These are phyloP conservation scores for Thermothelomyces thermophilus DNA, from an alignment of 2,329 filamentous ascomycete species.

Conservation along the genomic window DNA sequence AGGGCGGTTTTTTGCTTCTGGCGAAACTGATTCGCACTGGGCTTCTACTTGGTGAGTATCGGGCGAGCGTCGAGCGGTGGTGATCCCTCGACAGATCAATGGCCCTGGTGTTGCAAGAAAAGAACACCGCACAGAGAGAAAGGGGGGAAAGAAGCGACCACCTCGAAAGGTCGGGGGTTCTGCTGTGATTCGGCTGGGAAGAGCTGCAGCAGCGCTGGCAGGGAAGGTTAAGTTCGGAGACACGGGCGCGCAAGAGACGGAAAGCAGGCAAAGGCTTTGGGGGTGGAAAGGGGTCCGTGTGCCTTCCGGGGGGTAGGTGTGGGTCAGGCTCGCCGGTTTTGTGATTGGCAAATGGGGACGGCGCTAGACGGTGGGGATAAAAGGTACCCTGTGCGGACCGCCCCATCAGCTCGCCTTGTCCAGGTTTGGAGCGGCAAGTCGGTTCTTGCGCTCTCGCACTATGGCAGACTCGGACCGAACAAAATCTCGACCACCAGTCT, in stretches of 20 bases:
- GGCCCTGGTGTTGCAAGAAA: conserved; percentile 3
- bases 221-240: conserved; percentile 13
- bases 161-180: background rate
- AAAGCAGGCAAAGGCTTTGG: conserved; percentile 14
- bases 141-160: background rate
- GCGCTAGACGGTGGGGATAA: conserved; percentile 7
- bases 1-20: background rate
- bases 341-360: conserved; percentile 21
- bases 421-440: conserved; percentile 5
- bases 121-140: conserved; percentile 2
- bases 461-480: conserved; percentile 1
- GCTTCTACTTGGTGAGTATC: background rate
- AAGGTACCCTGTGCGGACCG: conserved; percentile 12
- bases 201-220: conserved; percentile 6
- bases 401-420: conserved; percentile 10
- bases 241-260: conserved; percentile 6
- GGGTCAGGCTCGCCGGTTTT: conserved; percentile 9
- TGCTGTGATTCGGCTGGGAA: conserved; percentile 8
- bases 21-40: background rate
- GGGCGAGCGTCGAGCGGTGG: conserved; percentile 3
- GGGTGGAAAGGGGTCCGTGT: conserved; percentile 22
- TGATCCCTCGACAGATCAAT: conserved; percentile 11
- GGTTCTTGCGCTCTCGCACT: background rate
- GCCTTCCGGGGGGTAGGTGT: conserved; percentile 15
- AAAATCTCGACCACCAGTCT: background rate